These are phyloP conservation scores for Raffaelea arxii DNA, from an alignment of 2,329 filamentous ascomycete genomes.

Conservation along the genomic window DNA sequence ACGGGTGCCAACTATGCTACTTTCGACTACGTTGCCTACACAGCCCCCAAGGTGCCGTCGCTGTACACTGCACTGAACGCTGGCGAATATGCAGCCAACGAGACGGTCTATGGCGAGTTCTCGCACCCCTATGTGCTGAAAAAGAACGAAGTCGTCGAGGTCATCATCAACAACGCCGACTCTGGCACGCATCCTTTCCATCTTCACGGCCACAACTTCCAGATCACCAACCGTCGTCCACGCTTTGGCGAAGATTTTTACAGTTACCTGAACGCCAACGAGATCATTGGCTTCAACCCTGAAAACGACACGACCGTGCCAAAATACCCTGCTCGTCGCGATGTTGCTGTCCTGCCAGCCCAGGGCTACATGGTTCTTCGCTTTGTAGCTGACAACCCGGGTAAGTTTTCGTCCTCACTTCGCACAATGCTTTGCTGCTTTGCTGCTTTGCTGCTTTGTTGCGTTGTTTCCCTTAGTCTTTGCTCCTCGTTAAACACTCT, in stretches of 20 bases:
- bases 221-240: conserved; percentile 49
- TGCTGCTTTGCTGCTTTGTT: no score
- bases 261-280: conserved; percentile 31
- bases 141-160: conserved; percentile 57
- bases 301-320: conserved; percentile 30
- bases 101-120: conserved; percentile 50
- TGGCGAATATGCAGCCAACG: conserved; percentile 44
- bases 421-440: no score
- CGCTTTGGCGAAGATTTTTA: conserved; percentile 49
- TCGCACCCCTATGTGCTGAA: conserved; percentile 50
- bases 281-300: conserved; percentile 16
- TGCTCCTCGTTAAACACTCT: no score
- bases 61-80: conserved; percentile 66
- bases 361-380: conserved; percentile 59
- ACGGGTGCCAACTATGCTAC: conserved; percentile 40
- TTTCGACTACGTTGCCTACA: conserved; percentile 72
- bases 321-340: conserved; percentile 52
- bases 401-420: no score
- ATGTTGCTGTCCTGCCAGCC: conserved; percentile 56
- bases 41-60: conserved; percentile 63
- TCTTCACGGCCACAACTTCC: conserved; percentile 64
- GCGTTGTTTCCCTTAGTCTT: no score
- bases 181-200: conserved; percentile 64
- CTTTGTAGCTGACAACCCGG: conserved; percentile 59
- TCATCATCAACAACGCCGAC: conserved; percentile 72